phyloP scores from a whole-genome alignment of 192 early-diverging fungal genomes.

The Rhizoclosmatium sp. region DNA sequence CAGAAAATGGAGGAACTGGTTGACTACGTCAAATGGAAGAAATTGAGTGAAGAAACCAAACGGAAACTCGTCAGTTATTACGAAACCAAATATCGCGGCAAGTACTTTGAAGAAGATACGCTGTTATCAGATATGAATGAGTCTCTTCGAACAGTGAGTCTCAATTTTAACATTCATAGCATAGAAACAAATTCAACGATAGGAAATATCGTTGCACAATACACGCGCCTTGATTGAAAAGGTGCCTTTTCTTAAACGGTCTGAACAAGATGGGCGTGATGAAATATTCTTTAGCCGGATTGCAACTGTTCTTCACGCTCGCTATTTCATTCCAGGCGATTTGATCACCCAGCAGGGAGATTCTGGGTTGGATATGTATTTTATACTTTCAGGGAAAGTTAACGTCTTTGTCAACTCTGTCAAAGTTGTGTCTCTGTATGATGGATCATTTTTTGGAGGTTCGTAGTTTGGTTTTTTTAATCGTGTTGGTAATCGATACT shows the following conservation, averaged over 20 bases:
- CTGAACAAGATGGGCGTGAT: constrained; percentile 51
- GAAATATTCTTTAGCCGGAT: constrained; percentile 50
- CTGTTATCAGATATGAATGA: constrained; percentile 21
- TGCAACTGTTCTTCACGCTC: constrained; percentile 39
- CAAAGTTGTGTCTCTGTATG: constrained; percentile 29
- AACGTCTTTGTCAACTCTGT: constrained; percentile 24
- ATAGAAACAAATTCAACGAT: neutral
- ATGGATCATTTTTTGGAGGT: constrained; percentile 45
- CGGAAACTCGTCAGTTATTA: constrained; percentile 38
- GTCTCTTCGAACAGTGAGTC: constrained; percentile 18
- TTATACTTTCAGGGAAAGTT: constrained; percentile 40
- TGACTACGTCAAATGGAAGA: constrained; percentile 46
- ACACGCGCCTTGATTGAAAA: constrained; percentile 51
- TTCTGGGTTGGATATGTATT: constrained; percentile 42
- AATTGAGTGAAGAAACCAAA: constrained; percentile 16
- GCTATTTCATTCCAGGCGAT: constrained; percentile 36
- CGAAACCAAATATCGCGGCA: constrained; percentile 42
- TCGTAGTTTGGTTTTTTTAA: neutral
- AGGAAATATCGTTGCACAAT: constrained; percentile 57
- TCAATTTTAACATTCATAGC: neutral
- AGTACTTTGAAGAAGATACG: constrained; percentile 42
- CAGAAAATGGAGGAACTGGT: constrained; percentile 48
- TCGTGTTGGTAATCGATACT: neutral
- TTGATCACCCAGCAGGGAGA: constrained; percentile 42
- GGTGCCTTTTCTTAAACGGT: constrained; percentile 54